Percentiles rank a stretch among this genome's conserved stretches.
Evolutionary conservation across 306 rosid species (phyloP).

Genomic region (Acacia crassicarpa): DNA sequence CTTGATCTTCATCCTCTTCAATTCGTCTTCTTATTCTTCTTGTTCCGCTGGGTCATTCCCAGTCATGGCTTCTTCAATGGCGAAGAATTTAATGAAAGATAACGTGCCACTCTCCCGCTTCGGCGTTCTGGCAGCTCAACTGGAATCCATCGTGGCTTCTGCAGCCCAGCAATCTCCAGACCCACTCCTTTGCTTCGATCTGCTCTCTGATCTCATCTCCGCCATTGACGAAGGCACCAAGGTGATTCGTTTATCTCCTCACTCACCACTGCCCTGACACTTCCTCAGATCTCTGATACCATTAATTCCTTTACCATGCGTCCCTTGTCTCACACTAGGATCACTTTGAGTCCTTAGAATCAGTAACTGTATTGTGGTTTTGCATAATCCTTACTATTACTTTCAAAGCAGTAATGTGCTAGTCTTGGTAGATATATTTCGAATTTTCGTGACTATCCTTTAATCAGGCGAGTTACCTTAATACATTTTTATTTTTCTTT

Average conservation of each 20-base stretch:
- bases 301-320: background rate
- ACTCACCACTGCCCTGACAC: background rate
- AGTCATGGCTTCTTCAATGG: constrained; percentile 42
- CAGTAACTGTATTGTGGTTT: background rate
- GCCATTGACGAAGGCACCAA: constrained; percentile 84
- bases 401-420: background rate
- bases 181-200: constrained; percentile 96
- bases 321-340: background rate
- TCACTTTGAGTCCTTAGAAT: background rate
- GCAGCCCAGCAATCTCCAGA: constrained; percentile 83
- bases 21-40: background rate
- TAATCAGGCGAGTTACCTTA: constrained; percentile 16
- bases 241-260: constrained; percentile 43
- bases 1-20: background rate
- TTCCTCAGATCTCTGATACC: constrained; percentile 8
- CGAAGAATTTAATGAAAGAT: constrained; percentile 54
- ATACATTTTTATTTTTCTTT: background rate
- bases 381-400: background rate
- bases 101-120: constrained; percentile 86
- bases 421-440: background rate
- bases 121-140: constrained; percentile 93
- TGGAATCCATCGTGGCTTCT: constrained; percentile 94
- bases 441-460: background rate
- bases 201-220: constrained; percentile 95
- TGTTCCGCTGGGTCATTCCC: background rate